phyloP scores from a whole-genome alignment of 2,329 filamentous ascomycete species.

The Aspergillus proliferans region DNA sequence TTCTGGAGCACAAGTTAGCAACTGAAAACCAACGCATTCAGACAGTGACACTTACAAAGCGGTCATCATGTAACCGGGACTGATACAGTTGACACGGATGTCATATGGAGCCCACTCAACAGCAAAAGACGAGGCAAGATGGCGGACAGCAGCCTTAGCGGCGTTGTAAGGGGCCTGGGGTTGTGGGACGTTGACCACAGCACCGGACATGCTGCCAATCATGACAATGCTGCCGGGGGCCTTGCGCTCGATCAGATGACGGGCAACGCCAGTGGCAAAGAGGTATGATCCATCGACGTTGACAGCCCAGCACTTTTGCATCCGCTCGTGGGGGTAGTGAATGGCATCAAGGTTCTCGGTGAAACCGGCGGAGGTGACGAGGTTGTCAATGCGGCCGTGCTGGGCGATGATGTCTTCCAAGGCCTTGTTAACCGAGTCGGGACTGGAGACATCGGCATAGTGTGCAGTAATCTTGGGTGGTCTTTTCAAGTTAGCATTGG shows the following conservation, averaged over 20 bases:
- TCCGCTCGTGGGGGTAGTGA: conserved; percentile 81
- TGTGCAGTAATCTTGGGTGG: conserved; percentile 82
- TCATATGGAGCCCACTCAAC: conserved; percentile 87
- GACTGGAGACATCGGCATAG: conserved; percentile 78
- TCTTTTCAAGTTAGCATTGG: conserved; percentile 32
- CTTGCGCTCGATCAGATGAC: conserved; percentile 80
- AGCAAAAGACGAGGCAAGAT: conserved; percentile 78
- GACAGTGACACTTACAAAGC: conserved; percentile 60
- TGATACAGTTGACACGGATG: conserved; percentile 93
- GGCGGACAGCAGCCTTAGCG: conserved; percentile 84
- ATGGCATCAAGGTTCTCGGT: conserved; percentile 93
- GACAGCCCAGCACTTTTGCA: conserved; percentile 92
- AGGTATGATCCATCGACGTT: conserved; percentile 92
- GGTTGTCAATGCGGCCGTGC: conserved; percentile 80
- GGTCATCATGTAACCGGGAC: conserved; percentile 93
- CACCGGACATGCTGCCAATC: conserved; percentile 90
- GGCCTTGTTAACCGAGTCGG: conserved; percentile 68
- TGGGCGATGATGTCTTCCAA: conserved; percentile 62
- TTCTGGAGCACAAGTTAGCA: conserved; percentile 46
- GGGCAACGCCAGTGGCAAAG: conserved; percentile 76
- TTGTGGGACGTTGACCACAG: conserved; percentile 92
- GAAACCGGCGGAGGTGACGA: conserved; percentile 92
- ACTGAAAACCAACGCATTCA: background rate
- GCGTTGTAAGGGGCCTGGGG: conserved; percentile 91
- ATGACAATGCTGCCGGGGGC: conserved; percentile 80